Percentiles rank a stretch among this genome's conserved stretches.
phyloP scores from a whole-genome alignment of 352 stramenopile genomes.

The Globisporangium cederbergense region DNA sequence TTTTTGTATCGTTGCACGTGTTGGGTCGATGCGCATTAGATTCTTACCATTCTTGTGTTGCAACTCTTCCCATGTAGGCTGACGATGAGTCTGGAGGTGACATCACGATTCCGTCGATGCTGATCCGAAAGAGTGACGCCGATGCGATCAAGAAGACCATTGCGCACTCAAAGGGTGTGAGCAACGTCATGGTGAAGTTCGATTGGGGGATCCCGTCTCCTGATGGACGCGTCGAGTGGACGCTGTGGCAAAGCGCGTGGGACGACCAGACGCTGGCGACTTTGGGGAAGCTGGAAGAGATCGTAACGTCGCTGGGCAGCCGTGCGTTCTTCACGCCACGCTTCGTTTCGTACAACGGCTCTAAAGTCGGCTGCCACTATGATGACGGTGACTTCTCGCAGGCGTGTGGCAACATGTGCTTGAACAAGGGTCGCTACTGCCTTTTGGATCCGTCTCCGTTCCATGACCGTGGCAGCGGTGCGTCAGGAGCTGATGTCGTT shows the following conservation, averaged over 20 bases:
- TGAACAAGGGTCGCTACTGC: conserved; percentile 97
- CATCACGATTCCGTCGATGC: conserved; percentile 96
- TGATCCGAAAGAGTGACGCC: conserved; percentile 94
- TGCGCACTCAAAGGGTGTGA: conserved; percentile 76
- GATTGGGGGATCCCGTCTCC: conserved; percentile 93
- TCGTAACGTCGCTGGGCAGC: conserved; percentile 83
- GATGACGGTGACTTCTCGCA: conserved; percentile 53
- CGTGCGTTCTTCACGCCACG: conserved; percentile 95
- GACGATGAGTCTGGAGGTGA: conserved; percentile 96
- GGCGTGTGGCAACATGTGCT: conserved; percentile 95
- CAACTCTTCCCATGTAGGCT: conserved; percentile 34
- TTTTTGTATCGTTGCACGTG: not conserved
- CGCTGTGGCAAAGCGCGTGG: conserved; percentile 94
- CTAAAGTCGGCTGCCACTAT: conserved; percentile 89
- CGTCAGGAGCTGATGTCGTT: conserved; percentile 94
- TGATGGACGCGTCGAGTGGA: conserved; percentile 96
- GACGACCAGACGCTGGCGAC: conserved; percentile 83
- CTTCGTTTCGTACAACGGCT: conserved; percentile 96
- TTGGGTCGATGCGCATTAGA: not conserved
- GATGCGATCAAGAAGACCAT: conserved; percentile 91
- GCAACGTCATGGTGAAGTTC: conserved; percentile 94
- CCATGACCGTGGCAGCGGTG: conserved; percentile 89
- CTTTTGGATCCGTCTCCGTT: conserved; percentile 93
- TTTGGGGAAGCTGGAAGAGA: conserved; percentile 80
- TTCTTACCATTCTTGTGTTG: conserved; percentile 3